Percentiles rank a stretch among this genome's conserved stretches.
These are phyloP conservation scores for Truncatella angustata DNA, from an alignment of 2,329 filamentous ascomycete species.

Conservation along the genomic window DNA sequence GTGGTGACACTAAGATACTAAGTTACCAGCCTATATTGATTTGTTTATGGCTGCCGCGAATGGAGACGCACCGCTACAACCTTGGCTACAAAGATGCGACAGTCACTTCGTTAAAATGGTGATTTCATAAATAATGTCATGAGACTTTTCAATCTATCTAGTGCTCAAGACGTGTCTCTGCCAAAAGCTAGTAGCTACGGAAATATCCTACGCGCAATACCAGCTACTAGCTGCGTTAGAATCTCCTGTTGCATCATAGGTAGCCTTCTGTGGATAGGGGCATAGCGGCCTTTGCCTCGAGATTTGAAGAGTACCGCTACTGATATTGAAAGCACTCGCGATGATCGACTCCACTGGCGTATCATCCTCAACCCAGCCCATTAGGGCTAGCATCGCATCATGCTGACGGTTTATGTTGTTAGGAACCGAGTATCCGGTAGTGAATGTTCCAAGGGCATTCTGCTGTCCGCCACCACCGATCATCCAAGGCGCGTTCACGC, in stretches of 20 bases:
- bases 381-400: constrained; percentile 26
- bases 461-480: constrained; percentile 24
- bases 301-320: neutral
- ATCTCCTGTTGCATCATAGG: neutral
- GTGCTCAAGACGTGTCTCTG: too few species aligned
- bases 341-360: constrained; percentile 21
- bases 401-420: constrained; percentile 20
- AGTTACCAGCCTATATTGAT: neutral
- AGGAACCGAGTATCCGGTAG: constrained; percentile 23
- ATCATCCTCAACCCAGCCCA: constrained; percentile 29
- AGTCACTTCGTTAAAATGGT: too few species aligned
- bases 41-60: neutral
- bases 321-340: constrained; percentile 13
- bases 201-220: neutral
- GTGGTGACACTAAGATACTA: neutral
- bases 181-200: too few species aligned
- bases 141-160: too few species aligned
- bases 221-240: constrained; percentile 1
- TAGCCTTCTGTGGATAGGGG: constrained; percentile 5
- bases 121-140: too few species aligned
- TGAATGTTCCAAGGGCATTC: constrained; percentile 25
- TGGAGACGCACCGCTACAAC: neutral
- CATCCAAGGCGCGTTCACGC: constrained; percentile 29
- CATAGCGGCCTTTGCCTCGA: constrained; percentile 3
- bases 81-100: too few species aligned